A percentile compares a stretch with the other conserved stretches of the same genome.
These are phyloP conservation scores for Cyberlindnera mrakii DNA, from an alignment of 805 yeast species.

Conservation along the genomic window DNA sequence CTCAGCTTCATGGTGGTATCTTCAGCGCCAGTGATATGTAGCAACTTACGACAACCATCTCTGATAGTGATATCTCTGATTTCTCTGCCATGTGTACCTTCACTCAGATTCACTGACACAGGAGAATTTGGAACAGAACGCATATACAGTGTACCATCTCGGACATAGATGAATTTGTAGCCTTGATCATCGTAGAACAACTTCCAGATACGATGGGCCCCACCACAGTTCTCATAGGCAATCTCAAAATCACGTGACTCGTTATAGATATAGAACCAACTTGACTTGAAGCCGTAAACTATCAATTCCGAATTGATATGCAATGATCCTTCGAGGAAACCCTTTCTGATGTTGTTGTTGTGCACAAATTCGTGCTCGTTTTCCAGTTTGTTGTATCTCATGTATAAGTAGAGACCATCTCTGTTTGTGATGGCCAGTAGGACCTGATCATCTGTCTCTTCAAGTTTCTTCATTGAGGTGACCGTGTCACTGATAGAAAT, in stretches of 20 bases:
- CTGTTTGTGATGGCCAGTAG: constrained; percentile 45
- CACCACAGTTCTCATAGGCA: constrained; percentile 75
- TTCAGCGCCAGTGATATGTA: constrained; percentile 78
- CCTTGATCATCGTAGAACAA: constrained; percentile 27
- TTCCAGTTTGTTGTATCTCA: constrained; percentile 23
- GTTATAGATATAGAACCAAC: constrained; percentile 73
- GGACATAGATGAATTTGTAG: constrained; percentile 52
- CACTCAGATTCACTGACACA: constrained; percentile 31
- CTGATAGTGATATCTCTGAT: constrained; percentile 67
- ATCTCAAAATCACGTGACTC: constrained; percentile 71
- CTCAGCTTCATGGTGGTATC: constrained; percentile 76
- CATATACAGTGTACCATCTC: constrained; percentile 43
- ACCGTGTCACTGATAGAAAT: constrained; percentile 63
- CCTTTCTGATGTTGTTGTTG: constrained; percentile 62
- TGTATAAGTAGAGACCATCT: constrained; percentile 57
- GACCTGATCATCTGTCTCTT: constrained; percentile 17
- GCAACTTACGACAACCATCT: constrained; percentile 25
- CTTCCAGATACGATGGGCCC: constrained; percentile 84
- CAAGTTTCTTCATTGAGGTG: constrained; percentile 43
- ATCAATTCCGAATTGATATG: constrained; percentile 40
- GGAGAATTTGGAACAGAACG: constrained; percentile 25
- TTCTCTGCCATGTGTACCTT: constrained; percentile 90
- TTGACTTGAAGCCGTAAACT: constrained; percentile 78
- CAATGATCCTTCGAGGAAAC: constrained; percentile 75
- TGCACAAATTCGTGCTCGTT: constrained; percentile 31